A percentile compares a stretch with the other conserved stretches of the same genome.
These are phyloP conservation scores for Cenchrus americanus DNA, from an alignment of 176 grass and related monocot genomes.

Conservation along the genomic window DNA sequence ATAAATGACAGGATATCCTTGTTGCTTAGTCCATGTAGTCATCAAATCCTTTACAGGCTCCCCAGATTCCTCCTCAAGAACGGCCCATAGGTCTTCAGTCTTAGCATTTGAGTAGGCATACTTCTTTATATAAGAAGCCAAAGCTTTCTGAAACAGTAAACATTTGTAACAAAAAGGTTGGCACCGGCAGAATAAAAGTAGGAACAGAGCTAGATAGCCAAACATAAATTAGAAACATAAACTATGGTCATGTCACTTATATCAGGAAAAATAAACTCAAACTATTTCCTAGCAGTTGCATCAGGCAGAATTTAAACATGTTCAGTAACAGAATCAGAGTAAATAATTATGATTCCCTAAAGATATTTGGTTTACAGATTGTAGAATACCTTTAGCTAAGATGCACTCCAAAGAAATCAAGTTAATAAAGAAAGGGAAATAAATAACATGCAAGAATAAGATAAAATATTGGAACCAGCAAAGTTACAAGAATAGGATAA, in stretches of 20 bases:
- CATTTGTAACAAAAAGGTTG: constrained; percentile 9
- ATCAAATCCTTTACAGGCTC: constrained; percentile 83
- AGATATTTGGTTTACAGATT: constrained; percentile 4
- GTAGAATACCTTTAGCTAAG: background rate
- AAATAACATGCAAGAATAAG: constrained; percentile 25
- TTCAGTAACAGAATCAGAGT: background rate
- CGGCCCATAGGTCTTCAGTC: constrained; percentile 89
- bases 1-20: constrained; percentile 87
- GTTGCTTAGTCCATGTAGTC: constrained; percentile 87
- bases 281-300: constrained; percentile 8
- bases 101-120: constrained; percentile 82
- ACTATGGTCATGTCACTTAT: background rate
- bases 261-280: background rate
- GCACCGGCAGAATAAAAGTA: background rate
- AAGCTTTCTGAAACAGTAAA: constrained; percentile 63
- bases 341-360: background rate
- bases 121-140: constrained; percentile 89
- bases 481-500: constrained; percentile 30
- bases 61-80: constrained; percentile 81
- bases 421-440: constrained; percentile 1
- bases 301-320: background rate
- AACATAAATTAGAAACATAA: too few species aligned
- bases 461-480: constrained; percentile 30
- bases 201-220: constrained; percentile 4
- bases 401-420: background rate